Base-by-base conservation (phyloP, 805 yeast genomes). In the Spencermartinsiella europaea region DNA sequence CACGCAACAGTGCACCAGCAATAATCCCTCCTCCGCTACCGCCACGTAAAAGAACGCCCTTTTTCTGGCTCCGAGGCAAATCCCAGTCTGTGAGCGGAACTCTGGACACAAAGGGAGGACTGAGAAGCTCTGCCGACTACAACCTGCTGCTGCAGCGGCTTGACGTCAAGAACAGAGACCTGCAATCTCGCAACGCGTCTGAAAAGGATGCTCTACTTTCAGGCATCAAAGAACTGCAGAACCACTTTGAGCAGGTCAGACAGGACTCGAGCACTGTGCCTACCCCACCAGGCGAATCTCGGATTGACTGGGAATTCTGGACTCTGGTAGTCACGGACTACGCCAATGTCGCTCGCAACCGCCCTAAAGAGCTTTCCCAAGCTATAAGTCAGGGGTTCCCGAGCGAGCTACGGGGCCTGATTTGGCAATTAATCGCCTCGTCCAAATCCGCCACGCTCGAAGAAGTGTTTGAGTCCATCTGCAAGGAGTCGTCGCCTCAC, bases 381-480 rank as follows among this genome's bases (percentile, higher is more conserved):
- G 80, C 84, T 38, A 76, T 93, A 16, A 74, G 82, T 17, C 68
- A 69, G 7, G 98, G 98, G 41, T 81, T 91, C 35, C 98, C 99
- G 12, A 69, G 75, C 38, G 93, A 85, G 52, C 73, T 91, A 42
- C 72, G 98, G 52, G 95, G 96, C 2, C 80, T 90, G 53, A 76
- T 91, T 17, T 91, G 99, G 99, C 97, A 90, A 67, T 71, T 88
- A 42, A 82, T 89, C 46, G 76, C 95, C 15, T 78, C 80, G 51
- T 83, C 95, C 5, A 90, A 90, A 58, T 79, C 83, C 28, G 69
- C 76, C 22, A 59, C 75, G 36, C 64, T 81, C 44, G 83, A 77
- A 50, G 86, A 81, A 51, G 72, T 79, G 38, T 85, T 78, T 62
- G 62, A 71, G 36, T 70, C 70, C 42, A 63, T 77, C 42, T 55